phyloP scores from a whole-genome alignment of 1,284 basidiomycete genomes.

The Ceratobasidium sp. region DNA sequence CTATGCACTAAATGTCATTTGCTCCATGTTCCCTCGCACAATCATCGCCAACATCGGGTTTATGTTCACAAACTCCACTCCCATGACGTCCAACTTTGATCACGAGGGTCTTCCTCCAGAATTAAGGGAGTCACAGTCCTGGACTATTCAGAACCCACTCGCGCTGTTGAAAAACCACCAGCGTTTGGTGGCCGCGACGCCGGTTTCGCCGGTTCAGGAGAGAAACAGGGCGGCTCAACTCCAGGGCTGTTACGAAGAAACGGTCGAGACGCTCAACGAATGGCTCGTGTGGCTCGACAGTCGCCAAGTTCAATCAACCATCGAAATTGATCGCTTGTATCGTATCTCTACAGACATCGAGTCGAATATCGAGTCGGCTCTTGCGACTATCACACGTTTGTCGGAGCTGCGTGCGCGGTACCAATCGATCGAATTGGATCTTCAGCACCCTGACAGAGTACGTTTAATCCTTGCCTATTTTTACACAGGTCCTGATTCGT shows the following conservation, averaged over 20 bases:
- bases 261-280: constrained; percentile 4
- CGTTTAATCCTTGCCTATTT: not conserved
- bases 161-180: not conserved
- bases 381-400: constrained; percentile 1
- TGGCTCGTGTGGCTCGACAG: constrained; percentile 22
- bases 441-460: not conserved
- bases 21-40: constrained; percentile 52
- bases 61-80: constrained; percentile 52
- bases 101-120: constrained; percentile 46
- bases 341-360: constrained; percentile 4
- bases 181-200: not conserved
- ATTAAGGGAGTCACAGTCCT: not conserved
- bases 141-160: constrained; percentile 23
- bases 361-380: constrained; percentile 5
- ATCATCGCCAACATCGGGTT: constrained; percentile 53
- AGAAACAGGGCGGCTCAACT: not conserved
- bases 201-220: not conserved
- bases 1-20: constrained; percentile 47
- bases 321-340: constrained; percentile 28
- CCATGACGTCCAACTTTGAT: constrained; percentile 51
- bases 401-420: not conserved
- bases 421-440: not conserved
- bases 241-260: not conserved
- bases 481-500: not conserved
- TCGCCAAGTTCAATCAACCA: constrained; percentile 2